These are phyloP conservation scores for Neolentinus lepideus DNA, from an alignment of 1,284 basidiomycete species.

Conservation along the genomic window DNA sequence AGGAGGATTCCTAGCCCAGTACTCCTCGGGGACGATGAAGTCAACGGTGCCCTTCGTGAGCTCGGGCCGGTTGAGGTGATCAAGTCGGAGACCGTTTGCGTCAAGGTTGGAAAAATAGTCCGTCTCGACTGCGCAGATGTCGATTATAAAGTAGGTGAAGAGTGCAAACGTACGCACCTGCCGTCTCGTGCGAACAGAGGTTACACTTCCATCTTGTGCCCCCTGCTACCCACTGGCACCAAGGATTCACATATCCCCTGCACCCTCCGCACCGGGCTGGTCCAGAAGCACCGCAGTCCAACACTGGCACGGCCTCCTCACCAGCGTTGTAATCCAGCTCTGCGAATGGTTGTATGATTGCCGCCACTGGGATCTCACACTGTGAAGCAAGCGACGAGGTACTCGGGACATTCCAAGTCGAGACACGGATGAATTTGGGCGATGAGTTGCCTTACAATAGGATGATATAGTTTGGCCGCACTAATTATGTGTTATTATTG, in stretches of 20 bases:
- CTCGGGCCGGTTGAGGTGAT: conserved; percentile 82
- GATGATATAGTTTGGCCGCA: background rate
- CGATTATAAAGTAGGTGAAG: background rate
- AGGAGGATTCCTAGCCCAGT: conserved; percentile 78
- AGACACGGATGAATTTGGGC: conserved; percentile 59
- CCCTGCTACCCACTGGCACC: conserved; percentile 84
- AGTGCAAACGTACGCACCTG: conserved; percentile 48
- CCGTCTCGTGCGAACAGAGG: conserved; percentile 77
- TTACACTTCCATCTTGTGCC: conserved; percentile 93
- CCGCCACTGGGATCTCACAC: conserved; percentile 80
- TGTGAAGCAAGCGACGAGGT: conserved; percentile 78
- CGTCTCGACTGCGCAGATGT: conserved; percentile 47
- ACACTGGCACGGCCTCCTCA: conserved; percentile 78
- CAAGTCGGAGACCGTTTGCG: conserved; percentile 73
- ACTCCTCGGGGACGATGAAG: conserved; percentile 80
- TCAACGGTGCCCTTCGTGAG: conserved; percentile 90
- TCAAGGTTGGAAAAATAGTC: conserved; percentile 89
- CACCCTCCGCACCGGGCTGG: conserved; percentile 87
- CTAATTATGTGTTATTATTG: background rate
- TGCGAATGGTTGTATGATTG: conserved; percentile 89
- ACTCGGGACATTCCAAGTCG: conserved; percentile 72
- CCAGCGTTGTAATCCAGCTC: conserved; percentile 58
- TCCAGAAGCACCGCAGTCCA: conserved; percentile 60
- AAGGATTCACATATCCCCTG: conserved; percentile 92
- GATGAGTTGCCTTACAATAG: conserved; percentile 52